phyloP scores from a whole-genome alignment of 2,329 filamentous ascomycete genomes.

The Aspergillus tubingensis region DNA sequence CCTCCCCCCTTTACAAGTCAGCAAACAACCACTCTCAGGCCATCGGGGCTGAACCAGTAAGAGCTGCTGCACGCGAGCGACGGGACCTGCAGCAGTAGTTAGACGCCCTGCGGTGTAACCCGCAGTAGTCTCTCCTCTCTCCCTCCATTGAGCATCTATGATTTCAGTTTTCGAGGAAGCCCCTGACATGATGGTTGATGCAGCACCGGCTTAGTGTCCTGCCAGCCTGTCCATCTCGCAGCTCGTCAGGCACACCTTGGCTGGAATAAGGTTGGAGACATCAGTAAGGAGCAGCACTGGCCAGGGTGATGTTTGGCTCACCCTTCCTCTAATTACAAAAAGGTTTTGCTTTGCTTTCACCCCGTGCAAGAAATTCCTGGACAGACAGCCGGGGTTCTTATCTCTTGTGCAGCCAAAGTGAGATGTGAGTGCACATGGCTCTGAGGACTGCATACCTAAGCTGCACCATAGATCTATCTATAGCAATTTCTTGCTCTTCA shows the following conservation, averaged over 20 bases:
- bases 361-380: too few relatives aligned
- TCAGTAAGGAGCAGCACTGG: slow-evolving; percentile 14
- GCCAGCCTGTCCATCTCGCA: neutral
- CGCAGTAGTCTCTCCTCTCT: slow-evolving; percentile 5
- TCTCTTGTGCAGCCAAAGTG: neutral
- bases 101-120: slow-evolving; percentile 15
- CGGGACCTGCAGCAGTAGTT: slow-evolving; percentile 19
- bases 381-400: neutral
- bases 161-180: slow-evolving; percentile 11
- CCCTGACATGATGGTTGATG: slow-evolving; percentile 18
- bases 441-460: neutral
- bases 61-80: slow-evolving; percentile 15
- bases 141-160: neutral
- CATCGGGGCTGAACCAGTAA: neutral
- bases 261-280: slow-evolving; percentile 17
- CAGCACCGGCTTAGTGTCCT: neutral
- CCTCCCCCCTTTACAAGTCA: neutral
- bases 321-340: too few relatives aligned
- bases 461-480: neutral
- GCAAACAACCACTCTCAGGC: neutral
- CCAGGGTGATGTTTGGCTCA: neutral
- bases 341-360: too few relatives aligned
- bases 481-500: neutral
- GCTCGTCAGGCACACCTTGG: slow-evolving; percentile 7
- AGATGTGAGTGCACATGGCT: neutral